phyloP scores from a whole-genome alignment of 345 rosid genomes.

The Excoecaria cochinchinensis region DNA sequence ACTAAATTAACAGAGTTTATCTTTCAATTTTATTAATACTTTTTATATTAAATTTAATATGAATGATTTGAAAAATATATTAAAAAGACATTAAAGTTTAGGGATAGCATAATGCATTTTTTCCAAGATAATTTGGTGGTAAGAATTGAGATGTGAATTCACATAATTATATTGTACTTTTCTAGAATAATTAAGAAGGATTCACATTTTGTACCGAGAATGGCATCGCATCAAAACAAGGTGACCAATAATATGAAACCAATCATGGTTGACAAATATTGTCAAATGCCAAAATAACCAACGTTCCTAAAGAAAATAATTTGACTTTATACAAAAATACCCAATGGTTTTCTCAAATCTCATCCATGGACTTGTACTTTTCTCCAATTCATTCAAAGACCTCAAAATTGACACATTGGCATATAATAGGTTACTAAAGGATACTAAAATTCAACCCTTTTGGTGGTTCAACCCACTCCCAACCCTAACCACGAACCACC shows the following conservation, averaged over 20 bases:
- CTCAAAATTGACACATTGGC: neutral
- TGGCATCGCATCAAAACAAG: neutral
- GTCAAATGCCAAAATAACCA: neutral
- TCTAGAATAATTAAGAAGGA: too few species aligned
- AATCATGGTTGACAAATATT: constrained; percentile 1
- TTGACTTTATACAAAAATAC: neutral
- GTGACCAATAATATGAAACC: neutral
- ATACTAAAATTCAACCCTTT: constrained; percentile 13
- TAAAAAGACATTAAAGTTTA: too few species aligned
- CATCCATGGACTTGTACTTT: neutral
- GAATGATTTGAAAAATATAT: too few species aligned
- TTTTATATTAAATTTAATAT: too few species aligned
- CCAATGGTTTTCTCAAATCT: neutral
- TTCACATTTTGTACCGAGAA: too few species aligned
- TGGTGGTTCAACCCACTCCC: constrained; percentile 31
- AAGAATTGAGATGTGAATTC: neutral
- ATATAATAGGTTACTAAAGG: neutral
- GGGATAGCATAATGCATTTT: too few species aligned
- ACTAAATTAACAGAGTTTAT: too few species aligned
- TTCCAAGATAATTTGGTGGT: neutral
- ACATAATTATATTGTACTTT: neutral
- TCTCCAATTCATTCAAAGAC: neutral
- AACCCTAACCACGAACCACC: constrained; percentile 10
- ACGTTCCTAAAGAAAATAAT: neutral
- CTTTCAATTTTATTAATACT: too few species aligned